These are phyloP conservation scores for Silene coronaria DNA, from an alignment of 179 eudicot species.

Conservation along the genomic window DNA sequence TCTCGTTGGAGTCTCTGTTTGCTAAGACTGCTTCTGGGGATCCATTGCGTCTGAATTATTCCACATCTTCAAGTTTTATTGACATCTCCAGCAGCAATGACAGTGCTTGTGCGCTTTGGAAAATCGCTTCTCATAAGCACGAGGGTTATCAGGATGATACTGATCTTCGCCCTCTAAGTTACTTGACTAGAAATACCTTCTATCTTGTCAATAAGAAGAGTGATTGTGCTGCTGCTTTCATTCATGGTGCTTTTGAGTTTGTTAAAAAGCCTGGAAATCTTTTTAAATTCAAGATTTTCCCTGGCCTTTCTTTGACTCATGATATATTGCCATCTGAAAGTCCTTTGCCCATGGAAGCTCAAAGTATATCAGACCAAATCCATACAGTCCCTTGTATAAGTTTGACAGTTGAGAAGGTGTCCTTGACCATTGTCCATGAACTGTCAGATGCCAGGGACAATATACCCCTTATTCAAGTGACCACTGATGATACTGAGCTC, in stretches of 20 bases:
- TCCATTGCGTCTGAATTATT: slow-evolving; percentile 56
- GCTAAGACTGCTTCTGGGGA: slow-evolving; percentile 78
- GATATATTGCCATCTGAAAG: slow-evolving; percentile 28
- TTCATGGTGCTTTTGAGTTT: slow-evolving; percentile 77
- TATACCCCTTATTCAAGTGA: slow-evolving; percentile 71
- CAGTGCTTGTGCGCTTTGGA: slow-evolving; percentile 70
- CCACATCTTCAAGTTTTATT: slow-evolving; percentile 68
- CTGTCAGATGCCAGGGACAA: slow-evolving; percentile 56
- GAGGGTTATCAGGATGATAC: slow-evolving; percentile 53
- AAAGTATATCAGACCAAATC: slow-evolving; percentile 19
- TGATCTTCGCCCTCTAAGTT: slow-evolving; percentile 44
- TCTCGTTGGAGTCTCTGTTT: slow-evolving; percentile 69
- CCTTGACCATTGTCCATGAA: slow-evolving; percentile 70
- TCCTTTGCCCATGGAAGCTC: slow-evolving; percentile 17
- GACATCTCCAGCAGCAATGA: slow-evolving; percentile 60
- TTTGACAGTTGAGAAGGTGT: slow-evolving; percentile 47
- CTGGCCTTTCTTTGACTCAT: slow-evolving; percentile 34
- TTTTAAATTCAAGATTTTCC: slow-evolving; percentile 77
- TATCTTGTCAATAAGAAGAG: slow-evolving; percentile 81
- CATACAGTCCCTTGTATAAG: slow-evolving; percentile 42
- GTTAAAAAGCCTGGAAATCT: slow-evolving; percentile 80
- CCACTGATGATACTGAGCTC: slow-evolving; percentile 46
- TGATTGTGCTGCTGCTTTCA: slow-evolving; percentile 65
- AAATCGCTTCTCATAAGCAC: slow-evolving; percentile 39
- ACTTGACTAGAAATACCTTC: slow-evolving; percentile 44